A percentile compares a stretch with the other conserved stretches of the same genome.
Evolutionary conservation across 306 rosid species (phyloP).

Genomic region (Vicia villosa): DNA sequence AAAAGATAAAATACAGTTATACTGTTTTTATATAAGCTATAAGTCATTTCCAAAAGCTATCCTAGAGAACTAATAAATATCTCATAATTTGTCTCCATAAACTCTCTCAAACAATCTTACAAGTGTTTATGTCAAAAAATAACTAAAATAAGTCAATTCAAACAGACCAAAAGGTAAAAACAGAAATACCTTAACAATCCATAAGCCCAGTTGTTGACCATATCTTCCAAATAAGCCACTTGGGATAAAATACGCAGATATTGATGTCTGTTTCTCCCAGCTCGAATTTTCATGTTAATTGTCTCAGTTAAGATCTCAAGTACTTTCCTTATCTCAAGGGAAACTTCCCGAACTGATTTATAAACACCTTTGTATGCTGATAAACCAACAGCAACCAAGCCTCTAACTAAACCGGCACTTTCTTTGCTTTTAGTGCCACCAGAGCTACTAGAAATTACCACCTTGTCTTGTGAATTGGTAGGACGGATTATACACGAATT

Average conservation of each 20-base stretch:
- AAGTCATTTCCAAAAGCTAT: not conserved
- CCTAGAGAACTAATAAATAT: not conserved
- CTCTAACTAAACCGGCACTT: slow-evolving; percentile 69
- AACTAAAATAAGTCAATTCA: not conserved
- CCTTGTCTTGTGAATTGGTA: slow-evolving; percentile 51
- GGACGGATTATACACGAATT: slow-evolving; percentile 89
- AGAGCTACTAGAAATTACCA: slow-evolving; percentile 46
- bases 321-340: slow-evolving; percentile 75
- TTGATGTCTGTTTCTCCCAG: slow-evolving; percentile 80
- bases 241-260: slow-evolving; percentile 83
- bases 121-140: not conserved
- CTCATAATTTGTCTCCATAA: not conserved
- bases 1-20: not conserved
- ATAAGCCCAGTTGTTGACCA: slow-evolving; percentile 88
- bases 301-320: slow-evolving; percentile 71
- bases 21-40: not conserved
- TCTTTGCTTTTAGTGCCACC: slow-evolving; percentile 61
- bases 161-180: not conserved
- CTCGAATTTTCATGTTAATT: slow-evolving; percentile 64
- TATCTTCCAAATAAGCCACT: slow-evolving; percentile 94
- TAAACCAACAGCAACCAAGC: slow-evolving; percentile 88
- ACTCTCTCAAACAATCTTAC: not conserved
- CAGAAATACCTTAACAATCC: slow-evolving; percentile 70
- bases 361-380: slow-evolving; percentile 84
- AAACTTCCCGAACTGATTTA: slow-evolving; percentile 80